Base-by-base conservation (phyloP, 352 stramenopile genomes). In the Globisporangium spinosum region DNA sequence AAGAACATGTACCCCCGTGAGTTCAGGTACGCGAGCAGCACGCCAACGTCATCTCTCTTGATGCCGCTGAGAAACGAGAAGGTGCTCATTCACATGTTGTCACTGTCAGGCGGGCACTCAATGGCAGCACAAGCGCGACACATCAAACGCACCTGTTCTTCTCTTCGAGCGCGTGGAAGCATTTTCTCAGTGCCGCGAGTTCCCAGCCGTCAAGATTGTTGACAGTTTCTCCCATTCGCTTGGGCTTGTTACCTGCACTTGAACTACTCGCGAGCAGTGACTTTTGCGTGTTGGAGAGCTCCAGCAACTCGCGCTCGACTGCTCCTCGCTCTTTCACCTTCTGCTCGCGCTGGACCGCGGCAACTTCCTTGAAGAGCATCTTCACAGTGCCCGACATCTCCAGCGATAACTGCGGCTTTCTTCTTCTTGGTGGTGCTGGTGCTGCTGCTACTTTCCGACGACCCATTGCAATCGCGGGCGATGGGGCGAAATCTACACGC, bases 351-450 rank as follows among this genome's bases (percentile, higher is more conserved):
- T 85, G 75, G 51, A 83, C 85, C 20, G 57, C 67, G 6, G 78
- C 74, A 1, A 93, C 77, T 56, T 91, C 84, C 34, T 79, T 78
- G 62, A 93, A 88, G 3, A 94, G 76, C 64, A 94, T 73, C 58
- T 82, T 85, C 22, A 93, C 86, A 0, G 81, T 92, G 1, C 83
- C 80, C 9, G 84, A 92, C 68, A 91, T 71, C 25, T 69, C 74
- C 71, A 32, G 71, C 53, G 10, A 83, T 55, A 8, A 73, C 45
- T 8, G 55, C 23, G 1, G 43, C 12, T 34, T 76, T 54, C 29
- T 70, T 78, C 59, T 73, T 80, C 20, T 62, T 73, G 25, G 63
- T 17, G 25, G 54, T n/a, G 6, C 25, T 43, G 53, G 15, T 38
- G 7, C 12, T 27, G n/a, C 9, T 35, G 13, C 9, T 29, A 25